Evolutionary conservation across 148 eudicot species (phyloP).

Genomic region (Spergularia bocconei): DNA sequence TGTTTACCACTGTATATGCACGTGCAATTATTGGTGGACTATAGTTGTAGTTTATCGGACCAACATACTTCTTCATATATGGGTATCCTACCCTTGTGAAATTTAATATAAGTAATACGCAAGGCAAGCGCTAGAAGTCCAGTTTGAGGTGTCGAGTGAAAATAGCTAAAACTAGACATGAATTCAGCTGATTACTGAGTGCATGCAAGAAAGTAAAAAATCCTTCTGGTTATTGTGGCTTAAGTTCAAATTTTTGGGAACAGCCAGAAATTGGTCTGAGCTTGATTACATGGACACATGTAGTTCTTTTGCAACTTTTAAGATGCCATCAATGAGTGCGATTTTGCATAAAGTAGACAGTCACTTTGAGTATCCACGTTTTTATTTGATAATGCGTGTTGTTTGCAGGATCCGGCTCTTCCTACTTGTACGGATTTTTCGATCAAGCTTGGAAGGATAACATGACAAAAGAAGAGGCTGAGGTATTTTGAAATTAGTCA

Average conservation of each 20-base stretch:
- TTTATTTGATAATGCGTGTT: neutral
- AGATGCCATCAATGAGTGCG: neutral
- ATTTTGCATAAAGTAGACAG: neutral
- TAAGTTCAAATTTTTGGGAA: too few relatives aligned
- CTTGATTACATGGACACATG: neutral
- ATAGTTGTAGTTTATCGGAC: neutral
- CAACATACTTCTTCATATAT: neutral
- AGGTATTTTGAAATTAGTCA: conserved; percentile 30
- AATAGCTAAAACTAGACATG: too few relatives aligned
- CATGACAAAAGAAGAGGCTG: conserved; percentile 87
- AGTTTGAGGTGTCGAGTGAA: too few relatives aligned
- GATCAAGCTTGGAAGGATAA: conserved; percentile 86
- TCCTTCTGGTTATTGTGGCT: neutral
- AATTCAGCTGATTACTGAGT: too few relatives aligned
- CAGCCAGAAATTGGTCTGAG: conserved; percentile 1
- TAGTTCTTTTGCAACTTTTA: neutral
- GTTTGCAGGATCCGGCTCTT: conserved; percentile 75
- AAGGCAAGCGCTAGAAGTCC: too few relatives aligned
- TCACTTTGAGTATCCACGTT: neutral
- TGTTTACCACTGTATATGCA: neutral
- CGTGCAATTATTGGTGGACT: neutral
- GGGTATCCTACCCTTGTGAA: too few relatives aligned
- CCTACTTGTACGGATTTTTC: conserved; percentile 81
- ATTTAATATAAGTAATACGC: too few relatives aligned
- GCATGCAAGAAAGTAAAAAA: too few relatives aligned